Conservation (phyloP, 2,329 filamentous ascomycete species). For the Curvularia lunata region DNA sequence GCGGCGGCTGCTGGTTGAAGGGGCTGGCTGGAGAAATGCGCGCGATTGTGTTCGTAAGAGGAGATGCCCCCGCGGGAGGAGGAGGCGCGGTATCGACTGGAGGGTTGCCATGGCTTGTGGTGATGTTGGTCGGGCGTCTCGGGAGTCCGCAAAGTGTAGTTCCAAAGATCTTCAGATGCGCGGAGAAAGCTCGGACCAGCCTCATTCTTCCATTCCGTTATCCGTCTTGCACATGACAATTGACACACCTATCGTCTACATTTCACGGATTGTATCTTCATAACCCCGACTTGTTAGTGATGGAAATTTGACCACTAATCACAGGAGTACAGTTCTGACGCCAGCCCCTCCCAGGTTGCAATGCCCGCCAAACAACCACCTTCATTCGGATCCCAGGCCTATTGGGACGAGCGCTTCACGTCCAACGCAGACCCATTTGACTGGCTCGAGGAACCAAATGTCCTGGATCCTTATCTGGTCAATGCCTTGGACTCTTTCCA, state of each 20-base stretch:
- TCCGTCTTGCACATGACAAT: neutral
- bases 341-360: slow-evolving; percentile 1
- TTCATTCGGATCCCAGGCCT: slow-evolving; percentile 43
- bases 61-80: slow-evolving; percentile 37
- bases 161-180: slow-evolving; percentile 25
- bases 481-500: slow-evolving; percentile 26
- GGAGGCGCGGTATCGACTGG: slow-evolving; percentile 45
- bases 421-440: slow-evolving; percentile 46
- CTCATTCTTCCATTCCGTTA: neutral
- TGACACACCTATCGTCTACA: neutral
- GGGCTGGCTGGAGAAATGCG: slow-evolving; percentile 22
- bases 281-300: slow-evolving; percentile 5
- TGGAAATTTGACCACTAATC: slow-evolving; percentile 4
- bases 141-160: slow-evolving; percentile 25
- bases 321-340: neutral
- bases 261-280: neutral
- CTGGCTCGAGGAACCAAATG: slow-evolving; percentile 45
- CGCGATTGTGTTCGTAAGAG: slow-evolving; percentile 35
- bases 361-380: slow-evolving; percentile 28
- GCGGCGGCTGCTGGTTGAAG: slow-evolving; percentile 29
- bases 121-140: slow-evolving; percentile 22
- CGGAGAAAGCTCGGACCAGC: slow-evolving; percentile 29
- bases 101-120: slow-evolving; percentile 40
- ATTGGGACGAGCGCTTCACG: slow-evolving; percentile 49
- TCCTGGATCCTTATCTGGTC: slow-evolving; percentile 38